Evolutionary conservation across 2,329 filamentous ascomycete genomes (phyloP), one percentile per base, ranked within the genome.

Genomic region (Phyllosticta citrichinensis): DNA sequence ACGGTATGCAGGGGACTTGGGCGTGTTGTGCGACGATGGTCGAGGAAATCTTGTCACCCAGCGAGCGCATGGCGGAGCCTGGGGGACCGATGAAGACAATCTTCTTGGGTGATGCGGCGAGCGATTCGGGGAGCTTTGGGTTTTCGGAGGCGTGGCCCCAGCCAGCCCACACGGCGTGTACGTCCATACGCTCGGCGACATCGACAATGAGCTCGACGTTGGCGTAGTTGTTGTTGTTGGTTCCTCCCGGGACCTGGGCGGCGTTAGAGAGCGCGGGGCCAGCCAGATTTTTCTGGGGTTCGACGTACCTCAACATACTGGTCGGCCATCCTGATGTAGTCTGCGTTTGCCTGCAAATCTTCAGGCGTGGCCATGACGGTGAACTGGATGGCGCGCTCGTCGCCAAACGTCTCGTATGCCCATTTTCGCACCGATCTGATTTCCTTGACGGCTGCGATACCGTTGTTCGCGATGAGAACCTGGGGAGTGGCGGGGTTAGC

Each of bases 201-300:
- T 99, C 94, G 67, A 99, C 94, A 76, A 99, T 99, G 74, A 99
- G 83, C 80, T 99, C 94, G 63, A 99, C 94, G 75, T 99, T 99
- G 79, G 94, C 94, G 78, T 99, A 99, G 79, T 99, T 99, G 87
- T 99, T 96, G 83, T 99, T 99, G 81, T 99, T 99, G 64, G 94
- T 99, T 73, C 94, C 94, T 72, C 94, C 94, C 35, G 94, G 94
- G 64, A 99, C 93, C 81, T 83, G 69, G 64, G 65, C 25, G n/a
- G 50, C 57, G 61, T 70, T 62, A 73, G 61, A 57, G 24, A 55
- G 51, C 19, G 51, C 19, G 22, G 11, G 27, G 35, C n/a, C 11
- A 14, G 68, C 66, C 55, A 54, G 27, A 54, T 50, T 52, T 59
- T n/a, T 10, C 11, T 62, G 30, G 30, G 27, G 52, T 24, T 30